Conservation (phyloP, 148 eudicot species). For the Camellia sinensis region DNA sequence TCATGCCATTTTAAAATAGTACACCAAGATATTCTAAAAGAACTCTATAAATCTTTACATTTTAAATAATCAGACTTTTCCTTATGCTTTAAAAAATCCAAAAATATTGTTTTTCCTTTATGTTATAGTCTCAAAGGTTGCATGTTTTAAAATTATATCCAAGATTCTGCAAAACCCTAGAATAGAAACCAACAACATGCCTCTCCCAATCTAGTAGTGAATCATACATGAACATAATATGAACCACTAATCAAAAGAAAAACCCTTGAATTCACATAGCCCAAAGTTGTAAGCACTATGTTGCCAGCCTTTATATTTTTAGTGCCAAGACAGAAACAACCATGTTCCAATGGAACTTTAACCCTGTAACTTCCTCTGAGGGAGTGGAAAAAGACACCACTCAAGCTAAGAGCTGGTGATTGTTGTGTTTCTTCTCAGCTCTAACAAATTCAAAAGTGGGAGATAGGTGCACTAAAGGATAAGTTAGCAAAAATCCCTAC, state of each 20-base stretch:
- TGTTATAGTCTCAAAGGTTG: background rate
- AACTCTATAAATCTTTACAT: background rate
- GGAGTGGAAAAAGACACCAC: background rate
- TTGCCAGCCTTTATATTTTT: background rate
- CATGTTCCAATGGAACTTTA: background rate
- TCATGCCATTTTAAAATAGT: background rate
- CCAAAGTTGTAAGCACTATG: background rate
- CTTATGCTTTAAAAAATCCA: background rate
- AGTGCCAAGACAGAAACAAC: background rate
- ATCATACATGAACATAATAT: too few species aligned
- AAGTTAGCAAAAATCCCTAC: background rate
- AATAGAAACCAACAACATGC: background rate
- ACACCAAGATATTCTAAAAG: background rate
- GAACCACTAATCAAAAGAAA: background rate
- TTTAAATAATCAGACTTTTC: background rate
- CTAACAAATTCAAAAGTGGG: background rate
- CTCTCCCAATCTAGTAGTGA: background rate
- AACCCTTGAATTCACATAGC: background rate
- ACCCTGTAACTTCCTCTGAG: background rate
- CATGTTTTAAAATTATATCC: background rate
- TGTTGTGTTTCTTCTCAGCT: background rate
- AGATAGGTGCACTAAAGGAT: background rate
- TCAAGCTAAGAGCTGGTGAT: background rate
- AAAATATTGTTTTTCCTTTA: background rate
- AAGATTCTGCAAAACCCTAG: background rate